Base-by-base conservation (phyloP, 148 eudicot species). In the Salicornia ramosissima region DNA sequence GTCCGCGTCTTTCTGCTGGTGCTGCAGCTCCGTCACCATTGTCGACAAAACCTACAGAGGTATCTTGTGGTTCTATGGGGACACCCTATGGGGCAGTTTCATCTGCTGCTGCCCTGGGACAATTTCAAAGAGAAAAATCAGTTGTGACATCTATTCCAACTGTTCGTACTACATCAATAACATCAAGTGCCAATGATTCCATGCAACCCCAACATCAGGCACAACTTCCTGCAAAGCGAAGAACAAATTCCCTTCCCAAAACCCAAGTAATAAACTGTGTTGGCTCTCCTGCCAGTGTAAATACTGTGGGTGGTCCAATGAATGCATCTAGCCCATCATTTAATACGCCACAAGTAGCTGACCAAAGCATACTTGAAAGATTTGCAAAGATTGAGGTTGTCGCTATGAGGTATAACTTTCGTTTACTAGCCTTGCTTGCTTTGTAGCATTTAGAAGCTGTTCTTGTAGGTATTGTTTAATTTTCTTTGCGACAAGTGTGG, bases 271-370 rank as follows among this genome's bases (percentile, higher is more conserved):
- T 93, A 72, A 88, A 82, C 73, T 92, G 89, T 71, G 91, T 89
- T 63, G 99, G 86, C 29, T 94, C 96, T 75, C 99, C 99, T 49
- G 88, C 80, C 64, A 94, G 97, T 74, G 89, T 90, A 57, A 77
- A 90, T 86, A 94, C 77, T 73, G 80, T 87, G 73, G 86, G 88
- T 43, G 59, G 85, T 59, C 90, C 88, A n/a, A 69, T 87, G 74
- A 91, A 81, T 80, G 92, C 86, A 67, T 86, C 83, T 74, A 90
- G 96, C 81, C 89, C 98, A 64, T 82, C 95, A 57, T 83, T 87
- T 73, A 90, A 88, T 70, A 80, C 80, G 54, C 84, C 78, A 34
- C 68, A 88, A 60, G 76, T 77, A 80, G 79, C 73, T 75, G 97
- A 88, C 36, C 86, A 74, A 60, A 64, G 57, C 45, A 74, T 90